Evolutionary conservation across 805 yeast genomes (phyloP), one percentile per base, ranked within the genome.

Genomic region (Starmerella tilneyi): DNA sequence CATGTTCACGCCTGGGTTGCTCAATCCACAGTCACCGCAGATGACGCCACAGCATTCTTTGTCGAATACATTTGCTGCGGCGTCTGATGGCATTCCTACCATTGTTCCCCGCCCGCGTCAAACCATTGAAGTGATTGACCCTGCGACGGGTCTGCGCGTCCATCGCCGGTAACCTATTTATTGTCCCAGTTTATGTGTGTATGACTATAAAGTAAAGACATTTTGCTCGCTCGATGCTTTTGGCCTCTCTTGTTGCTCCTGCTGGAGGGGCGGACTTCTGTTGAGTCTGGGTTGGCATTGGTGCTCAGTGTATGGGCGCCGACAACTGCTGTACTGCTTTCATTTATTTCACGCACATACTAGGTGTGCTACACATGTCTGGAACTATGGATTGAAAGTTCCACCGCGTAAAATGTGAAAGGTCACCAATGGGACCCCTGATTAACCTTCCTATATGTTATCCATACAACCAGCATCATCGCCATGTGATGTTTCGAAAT

Each of bases 91-190:
- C 12, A 44, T 43, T 16, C 50, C 51, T 20, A 42, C 46, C 23
- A 45, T 51, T 6, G 43, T 41, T 22, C 46, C 36, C 13, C 55
- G 53, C 27, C 41, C 43, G 22, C 49, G 51, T 31, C 50, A 49
- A 46, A 52, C 57, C 9, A 34, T 56, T 9, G 56, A 54, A 30
- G 53, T 56, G 44, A 54, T 56, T 41, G 51, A 56, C 34, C 60
- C 60, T 9, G 49, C 51, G 9, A 56, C 60, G 7, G 60, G 60
- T 16, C 47, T 61, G 44, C 54, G 56, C 31, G 58, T 62, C 19
- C 44, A 50, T n/a, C 49, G 54, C 27, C 31, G 49, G 28, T 50
- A 31, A 31, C 21, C 20, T 41, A 41, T 41, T 41, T 31, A 17
- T 23, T 30, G 35, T 16, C n/a, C 29, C 21, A 39, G 20, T 19